These are phyloP conservation scores for Ehretia macrophylla DNA, from an alignment of 257 asterid species.

Conservation along the genomic window DNA sequence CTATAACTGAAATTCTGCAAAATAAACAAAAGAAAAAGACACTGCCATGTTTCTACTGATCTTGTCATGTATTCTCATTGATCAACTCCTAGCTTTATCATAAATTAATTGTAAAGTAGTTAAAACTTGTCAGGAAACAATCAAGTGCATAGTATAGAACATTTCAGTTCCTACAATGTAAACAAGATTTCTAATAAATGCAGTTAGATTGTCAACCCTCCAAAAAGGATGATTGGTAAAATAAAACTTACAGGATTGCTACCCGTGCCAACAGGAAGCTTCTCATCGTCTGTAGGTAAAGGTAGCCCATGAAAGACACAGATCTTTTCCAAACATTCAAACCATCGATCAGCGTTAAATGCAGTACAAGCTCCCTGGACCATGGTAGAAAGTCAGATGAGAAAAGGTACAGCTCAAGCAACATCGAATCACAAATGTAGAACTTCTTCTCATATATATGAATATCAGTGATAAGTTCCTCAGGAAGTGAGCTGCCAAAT, in stretches of 20 bases:
- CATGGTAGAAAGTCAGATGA: slow-evolving; percentile 18
- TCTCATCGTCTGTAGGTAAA: slow-evolving; percentile 64
- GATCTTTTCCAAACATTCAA: slow-evolving; percentile 53
- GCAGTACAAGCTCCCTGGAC: slow-evolving; percentile 94
- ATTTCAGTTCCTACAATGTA: neutral
- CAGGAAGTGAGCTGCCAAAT: neutral
- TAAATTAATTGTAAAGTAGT: no score
- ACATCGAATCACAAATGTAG: slow-evolving; percentile 3
- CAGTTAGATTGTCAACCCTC: neutral
- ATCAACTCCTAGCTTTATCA: no score
- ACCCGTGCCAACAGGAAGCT: slow-evolving; percentile 97
- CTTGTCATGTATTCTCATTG: no score
- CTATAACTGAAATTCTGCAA: no score
- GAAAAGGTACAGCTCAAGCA: slow-evolving; percentile 17
- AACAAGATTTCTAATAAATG: neutral
- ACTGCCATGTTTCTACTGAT: no score
- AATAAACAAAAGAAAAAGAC: no score
- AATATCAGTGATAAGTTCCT: neutral
- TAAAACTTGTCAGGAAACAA: neutral
- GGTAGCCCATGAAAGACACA: slow-evolving; percentile 70
- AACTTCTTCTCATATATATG: neutral
- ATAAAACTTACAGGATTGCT: slow-evolving; percentile 89
- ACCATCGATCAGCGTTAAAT: slow-evolving; percentile 80
- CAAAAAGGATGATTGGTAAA: neutral
- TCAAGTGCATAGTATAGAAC: neutral